Evolutionary conservation across 2,329 filamentous ascomycete species (phyloP).

Genomic region (Cladosporium colombiae): DNA sequence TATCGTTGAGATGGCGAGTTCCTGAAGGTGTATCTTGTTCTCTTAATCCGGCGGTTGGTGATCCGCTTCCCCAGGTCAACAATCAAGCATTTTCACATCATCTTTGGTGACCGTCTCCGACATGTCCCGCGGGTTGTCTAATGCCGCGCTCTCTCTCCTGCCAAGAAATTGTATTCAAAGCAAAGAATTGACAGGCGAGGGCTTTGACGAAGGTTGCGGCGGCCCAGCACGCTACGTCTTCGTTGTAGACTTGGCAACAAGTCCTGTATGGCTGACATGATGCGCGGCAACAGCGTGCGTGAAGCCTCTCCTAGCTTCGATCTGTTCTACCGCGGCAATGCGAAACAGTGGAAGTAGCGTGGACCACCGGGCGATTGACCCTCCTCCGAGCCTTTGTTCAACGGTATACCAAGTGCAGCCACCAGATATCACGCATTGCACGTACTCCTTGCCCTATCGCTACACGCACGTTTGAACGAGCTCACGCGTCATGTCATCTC

Average conservation of each 20-base stretch:
- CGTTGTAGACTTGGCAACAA: not conserved
- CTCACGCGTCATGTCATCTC: not conserved
- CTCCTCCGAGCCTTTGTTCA: not conserved
- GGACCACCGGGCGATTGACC: not conserved
- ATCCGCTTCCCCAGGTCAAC: conserved; percentile 1
- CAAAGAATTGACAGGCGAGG: not conserved
- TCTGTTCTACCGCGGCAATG: not conserved
- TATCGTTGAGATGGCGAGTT: not conserved
- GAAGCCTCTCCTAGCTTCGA: not conserved
- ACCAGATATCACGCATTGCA: not conserved
- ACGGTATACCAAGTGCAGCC: not conserved
- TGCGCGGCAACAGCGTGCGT: not conserved
- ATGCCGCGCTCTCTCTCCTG: not conserved
- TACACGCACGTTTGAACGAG: not conserved
- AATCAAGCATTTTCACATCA: not conserved
- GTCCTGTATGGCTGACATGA: not conserved
- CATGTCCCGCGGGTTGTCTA: not conserved
- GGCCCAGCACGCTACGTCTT: not conserved
- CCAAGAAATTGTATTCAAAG: not conserved
- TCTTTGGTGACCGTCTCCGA: not conserved
- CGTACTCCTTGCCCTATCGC: not conserved
- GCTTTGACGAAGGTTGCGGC: not conserved
- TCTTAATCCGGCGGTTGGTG: not conserved
- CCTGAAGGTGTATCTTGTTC: not conserved
- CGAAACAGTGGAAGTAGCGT: not conserved